Conservation (phyloP, 2,329 filamentous ascomycete genomes). For the Penicillium sumatraense region DNA sequence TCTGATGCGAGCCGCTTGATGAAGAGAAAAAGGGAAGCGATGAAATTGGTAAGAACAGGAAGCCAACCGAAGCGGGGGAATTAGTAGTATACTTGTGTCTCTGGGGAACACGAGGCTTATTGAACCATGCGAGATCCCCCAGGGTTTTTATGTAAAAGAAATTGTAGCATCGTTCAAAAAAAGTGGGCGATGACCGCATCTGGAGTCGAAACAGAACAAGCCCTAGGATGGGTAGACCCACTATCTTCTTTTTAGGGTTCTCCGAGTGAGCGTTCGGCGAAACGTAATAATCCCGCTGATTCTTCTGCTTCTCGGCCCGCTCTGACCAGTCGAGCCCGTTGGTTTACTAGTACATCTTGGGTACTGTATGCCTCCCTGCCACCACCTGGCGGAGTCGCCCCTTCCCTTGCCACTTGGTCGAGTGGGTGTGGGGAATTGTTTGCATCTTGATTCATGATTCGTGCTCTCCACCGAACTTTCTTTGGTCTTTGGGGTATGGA, state of each 20-base stretch:
- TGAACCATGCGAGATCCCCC: constrained; percentile 2
- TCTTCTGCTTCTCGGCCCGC: neutral
- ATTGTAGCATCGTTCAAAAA: constrained; percentile 2
- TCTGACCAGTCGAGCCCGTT: neutral
- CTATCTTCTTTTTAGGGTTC: neutral
- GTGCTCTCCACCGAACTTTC: neutral
- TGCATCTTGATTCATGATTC: neutral
- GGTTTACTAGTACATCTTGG: too few relatives aligned
- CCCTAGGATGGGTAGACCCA: neutral
- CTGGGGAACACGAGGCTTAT: constrained; percentile 5
- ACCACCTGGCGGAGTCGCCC: neutral
- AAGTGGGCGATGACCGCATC: constrained; percentile 7
- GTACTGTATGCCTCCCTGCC: neutral
- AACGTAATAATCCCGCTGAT: constrained; percentile 1
- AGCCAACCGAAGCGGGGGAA: neutral
- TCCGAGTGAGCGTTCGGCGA: constrained; percentile 1
- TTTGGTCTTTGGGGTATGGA: neutral
- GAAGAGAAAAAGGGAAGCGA: neutral
- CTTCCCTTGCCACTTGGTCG: neutral
- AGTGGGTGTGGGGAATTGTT: neutral
- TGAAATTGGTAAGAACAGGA: neutral
- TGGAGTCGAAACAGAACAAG: constrained; percentile 1
- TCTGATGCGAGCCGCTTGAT: neutral
- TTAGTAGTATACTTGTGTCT: neutral
- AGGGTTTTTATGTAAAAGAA: constrained; percentile 6